Base-by-base conservation (phyloP, 2,329 filamentous ascomycete genomes). In the Neonectria hederae region DNA sequence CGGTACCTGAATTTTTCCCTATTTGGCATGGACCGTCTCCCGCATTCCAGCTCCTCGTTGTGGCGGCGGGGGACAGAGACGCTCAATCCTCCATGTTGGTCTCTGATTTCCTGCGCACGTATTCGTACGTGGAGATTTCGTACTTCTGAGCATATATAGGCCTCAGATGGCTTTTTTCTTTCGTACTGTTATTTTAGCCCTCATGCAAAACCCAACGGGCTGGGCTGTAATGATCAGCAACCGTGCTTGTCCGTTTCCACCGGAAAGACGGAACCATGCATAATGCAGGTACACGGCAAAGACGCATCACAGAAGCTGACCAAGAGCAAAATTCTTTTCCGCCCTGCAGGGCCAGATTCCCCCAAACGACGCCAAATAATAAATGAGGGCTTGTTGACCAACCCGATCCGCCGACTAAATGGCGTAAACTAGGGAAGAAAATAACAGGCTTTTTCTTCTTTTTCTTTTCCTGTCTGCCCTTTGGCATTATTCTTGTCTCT, bases 21-120 rank as follows among this genome's bases (percentile, higher is more conserved):
- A 42, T 57, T 45, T 62, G 40, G 59, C 59, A 55, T 57, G 54
- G 51, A 43, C 48, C 26, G 38, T 59, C 51, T 57, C n/a, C 22
- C 48, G 35, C 35, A 30, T 55, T 59, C 43, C 43, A 59, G 43
- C 46, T 45, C 55, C 54, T 21, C 54, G 35, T 35, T 17, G 54
- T 59, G 49, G 61, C 54, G 43, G 40, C 49, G 13, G 24, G 13
- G 24, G 35, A 45, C 32, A 19, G 53, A 38, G 35, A 38, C 32
- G 35, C 35, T 38, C 35, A 38, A 38, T 8, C n/a, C 38, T 42
- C n/a, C 38, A 38, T 38, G 14, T 17, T 17, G 14, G 14, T 38
- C 35, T n/a, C 35, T 17, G 7, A 14, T 21, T 21, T 42, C n/a
- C n/a, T 42, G 7, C n/a, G 38, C n/a, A 19, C n/a, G 38, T 42